These are phyloP conservation scores for Trypethelium eluteriae DNA, from an alignment of 495 filamentous ascomycete species.

Conservation along the genomic window DNA sequence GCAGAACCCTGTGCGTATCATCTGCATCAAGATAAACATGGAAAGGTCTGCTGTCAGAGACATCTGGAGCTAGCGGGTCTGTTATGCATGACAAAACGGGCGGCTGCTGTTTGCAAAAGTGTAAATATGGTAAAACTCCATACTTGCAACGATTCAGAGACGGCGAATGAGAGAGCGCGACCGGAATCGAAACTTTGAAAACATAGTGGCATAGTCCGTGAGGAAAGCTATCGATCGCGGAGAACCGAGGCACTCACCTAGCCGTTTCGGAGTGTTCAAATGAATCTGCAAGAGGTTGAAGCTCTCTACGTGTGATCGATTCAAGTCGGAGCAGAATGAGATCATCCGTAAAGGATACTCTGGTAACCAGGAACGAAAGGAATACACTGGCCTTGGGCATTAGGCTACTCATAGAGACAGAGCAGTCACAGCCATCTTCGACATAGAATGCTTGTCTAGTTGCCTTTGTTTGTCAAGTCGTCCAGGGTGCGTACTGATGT, in stretches of 20 bases:
- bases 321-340: background rate
- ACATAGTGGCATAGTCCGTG: constrained; percentile 1
- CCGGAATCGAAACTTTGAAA: background rate
- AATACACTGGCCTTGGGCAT: background rate
- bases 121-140: background rate
- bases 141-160: constrained; percentile 4
- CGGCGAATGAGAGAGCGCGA: background rate
- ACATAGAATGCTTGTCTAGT: too few species aligned
- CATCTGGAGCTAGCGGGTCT: background rate
- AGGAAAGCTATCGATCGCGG: background rate
- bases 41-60: background rate
- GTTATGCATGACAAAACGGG: background rate
- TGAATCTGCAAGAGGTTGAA: background rate
- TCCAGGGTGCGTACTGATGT: too few species aligned
- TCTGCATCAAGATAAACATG: background rate
- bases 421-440: too few species aligned
- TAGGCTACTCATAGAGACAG: too few species aligned
- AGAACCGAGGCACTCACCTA: background rate
- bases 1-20: background rate
- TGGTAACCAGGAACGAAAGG: background rate
- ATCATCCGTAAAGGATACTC: background rate
- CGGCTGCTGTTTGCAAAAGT: background rate
- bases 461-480: too few species aligned
- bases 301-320: background rate
- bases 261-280: constrained; percentile 3